These are phyloP conservation scores for Pseudogymnoascus sp. DNA, from an alignment of 2,329 filamentous ascomycete species.

Conservation along the genomic window DNA sequence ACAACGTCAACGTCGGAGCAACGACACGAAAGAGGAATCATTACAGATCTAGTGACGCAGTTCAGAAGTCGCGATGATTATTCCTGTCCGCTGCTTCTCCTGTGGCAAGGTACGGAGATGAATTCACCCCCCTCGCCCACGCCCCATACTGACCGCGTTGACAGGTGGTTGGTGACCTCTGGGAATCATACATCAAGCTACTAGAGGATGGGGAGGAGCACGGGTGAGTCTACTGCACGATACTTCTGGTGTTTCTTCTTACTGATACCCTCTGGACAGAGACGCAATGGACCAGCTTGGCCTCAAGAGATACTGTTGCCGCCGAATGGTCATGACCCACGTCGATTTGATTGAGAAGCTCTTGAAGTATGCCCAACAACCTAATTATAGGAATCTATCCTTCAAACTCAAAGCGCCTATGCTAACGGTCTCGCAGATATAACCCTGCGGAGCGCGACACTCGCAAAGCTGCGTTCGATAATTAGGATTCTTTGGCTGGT, in stretches of 20 bases:
- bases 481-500: constrained; percentile 12
- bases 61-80: constrained; percentile 68
- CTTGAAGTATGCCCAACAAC: constrained; percentile 58
- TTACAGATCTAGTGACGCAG: constrained; percentile 5
- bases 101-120: constrained; percentile 76
- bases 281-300: constrained; percentile 94
- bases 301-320: constrained; percentile 94
- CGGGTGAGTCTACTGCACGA: constrained; percentile 48
- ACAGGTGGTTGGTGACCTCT: constrained; percentile 86
- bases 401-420: neutral
- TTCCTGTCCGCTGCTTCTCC: constrained; percentile 96
- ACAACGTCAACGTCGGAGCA: constrained; percentile 7
- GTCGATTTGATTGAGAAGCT: constrained; percentile 98
- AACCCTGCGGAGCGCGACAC: constrained; percentile 40
- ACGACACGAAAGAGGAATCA: neutral
- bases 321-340: constrained; percentile 99
- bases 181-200: constrained; percentile 88
- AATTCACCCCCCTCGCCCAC: neutral
- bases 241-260: neutral
- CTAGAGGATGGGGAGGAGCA: constrained; percentile 70
- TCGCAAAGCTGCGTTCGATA: constrained; percentile 30
- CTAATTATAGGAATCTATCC: constrained; percentile 1
- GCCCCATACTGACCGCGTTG: constrained; percentile 7
- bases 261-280: constrained; percentile 38
- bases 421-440: constrained; percentile 31